Evolutionary conservation across 441 rosid species (phyloP), one percentile per base, ranked within the genome.

Genomic region (Manihot esculenta): DNA sequence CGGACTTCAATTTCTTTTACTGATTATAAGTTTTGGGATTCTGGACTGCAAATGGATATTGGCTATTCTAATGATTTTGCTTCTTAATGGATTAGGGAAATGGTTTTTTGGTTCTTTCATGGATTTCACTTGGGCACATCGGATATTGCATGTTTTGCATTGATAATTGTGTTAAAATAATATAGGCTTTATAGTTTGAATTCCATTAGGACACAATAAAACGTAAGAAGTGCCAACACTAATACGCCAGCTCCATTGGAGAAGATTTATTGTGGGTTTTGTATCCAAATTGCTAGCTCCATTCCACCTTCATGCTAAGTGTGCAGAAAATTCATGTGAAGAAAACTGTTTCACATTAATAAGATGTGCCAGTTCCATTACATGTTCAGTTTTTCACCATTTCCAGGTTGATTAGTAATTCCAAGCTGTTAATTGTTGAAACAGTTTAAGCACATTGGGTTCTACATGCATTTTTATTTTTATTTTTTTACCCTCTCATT

Each of bases 301-400:
- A 11, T 27, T 45, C 7, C 5, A 8, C 35, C 11, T 64, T 64
- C 38, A 24, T 24, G 30, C 58, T 54, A 21, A 21, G 15, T 11
- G 49, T 1, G 30, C 6, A 54, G 14, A 15, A 54, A 23, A 54
- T 54, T 51, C 55, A 6, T n/a, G 24, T n/a, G 10, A n/a, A 51
- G 27, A 54, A 54, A 21, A 21, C 23, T n/a, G 20, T 24, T 20
- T 20, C 24, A 51, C 11, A 20, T n/a, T 53, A 3, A 53, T 53
- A 11, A 54, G 30, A 21, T 54, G 18, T 47, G 67, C 11, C n/a
- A 7, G 54, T 15, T 64, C 55, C 50, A 47, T 14, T 64, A 47
- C 48, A 6, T 64, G 68, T 26, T 64, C 11, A n/a, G 41, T 41
- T 64, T 55, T 26, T 64, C 10, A n/a, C 67, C 55, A 47, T 64